Evolutionary conservation across 73 alveolate species (phyloP), one percentile per base, ranked within the genome.

Genomic region (Durusdinium trenchii): DNA sequence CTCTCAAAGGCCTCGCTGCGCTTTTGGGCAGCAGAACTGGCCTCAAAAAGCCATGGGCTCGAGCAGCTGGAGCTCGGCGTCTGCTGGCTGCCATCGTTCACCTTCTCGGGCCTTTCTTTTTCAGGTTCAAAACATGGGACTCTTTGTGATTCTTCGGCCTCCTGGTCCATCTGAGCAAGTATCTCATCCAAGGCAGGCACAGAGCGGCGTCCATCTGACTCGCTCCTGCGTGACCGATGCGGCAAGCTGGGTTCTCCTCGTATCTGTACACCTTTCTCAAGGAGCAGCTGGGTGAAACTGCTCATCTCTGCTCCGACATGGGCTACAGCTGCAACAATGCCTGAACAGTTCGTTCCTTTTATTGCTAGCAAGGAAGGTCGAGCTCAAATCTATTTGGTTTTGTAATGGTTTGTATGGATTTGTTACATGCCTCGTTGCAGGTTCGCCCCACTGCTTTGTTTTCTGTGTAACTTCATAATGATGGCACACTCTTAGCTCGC

Each of bases 1-100:
- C 50, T 48, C 73, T 83, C 93, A 46, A 83, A 83, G 42, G 93
- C 93, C 93, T 83, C 93, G n/a, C 93, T 83, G 47, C 90, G 90
- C 35, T 73, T 23, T 30, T 47, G 73, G 3, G 73, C 93, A 18
- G 73, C 73, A 12, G 75, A 83, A 5, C 47, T 18, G 93, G 71
- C 93, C 93, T 50, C 9, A 54, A 12, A 12, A 9, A 54, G 64
- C 28, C 9, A 9, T 54, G 9, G 64, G 64, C 28, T 20, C 64
- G 20, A 20, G 64, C 64, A 54, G 64, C 9, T 54, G 9, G 64
- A 54, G 9, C 64, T n/a, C n/a, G n/a, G n/a, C n/a, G n/a, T n/a
- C n/a, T n/a, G n/a, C n/a, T n/a, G n/a, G n/a, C n/a, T n/a, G 64
- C 64, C 20, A 54, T 20, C 20, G 64, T 9, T 20, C 9, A 12